Conservation (phyloP, 148 eudicot species). For the Euryodendron excelsum region DNA sequence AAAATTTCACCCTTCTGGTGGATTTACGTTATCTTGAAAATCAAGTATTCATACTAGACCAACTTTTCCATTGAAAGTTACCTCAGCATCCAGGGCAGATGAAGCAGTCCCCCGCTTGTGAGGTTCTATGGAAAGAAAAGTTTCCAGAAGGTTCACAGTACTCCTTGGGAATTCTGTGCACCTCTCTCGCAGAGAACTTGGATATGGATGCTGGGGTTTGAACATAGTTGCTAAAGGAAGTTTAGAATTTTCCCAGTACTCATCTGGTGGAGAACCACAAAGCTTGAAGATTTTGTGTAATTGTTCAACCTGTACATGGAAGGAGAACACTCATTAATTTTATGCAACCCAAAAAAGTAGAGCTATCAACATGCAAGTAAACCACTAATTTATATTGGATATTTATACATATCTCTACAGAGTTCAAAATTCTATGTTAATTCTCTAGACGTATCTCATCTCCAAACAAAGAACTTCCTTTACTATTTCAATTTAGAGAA, state of each 20-base stretch:
- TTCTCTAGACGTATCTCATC: neutral
- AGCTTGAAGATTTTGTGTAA: slow-evolving; percentile 87
- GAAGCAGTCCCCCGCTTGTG: slow-evolving; percentile 77
- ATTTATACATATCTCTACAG: neutral
- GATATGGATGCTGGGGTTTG: slow-evolving; percentile 81
- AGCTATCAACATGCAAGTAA: neutral
- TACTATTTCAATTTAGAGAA: neutral
- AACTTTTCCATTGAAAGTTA: slow-evolving; percentile 12
- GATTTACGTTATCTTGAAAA: neutral
- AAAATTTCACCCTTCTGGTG: neutral
- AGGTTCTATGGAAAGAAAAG: slow-evolving; percentile 72
- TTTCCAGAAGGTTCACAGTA: slow-evolving; percentile 56
- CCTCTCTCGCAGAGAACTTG: slow-evolving; percentile 62
- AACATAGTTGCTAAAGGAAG: slow-evolving; percentile 80
- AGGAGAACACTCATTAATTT: neutral
- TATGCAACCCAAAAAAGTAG: neutral
- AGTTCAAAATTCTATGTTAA: neutral
- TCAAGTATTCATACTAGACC: neutral
- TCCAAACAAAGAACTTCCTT: neutral
- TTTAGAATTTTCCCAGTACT: slow-evolving; percentile 63
- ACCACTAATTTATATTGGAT: neutral
- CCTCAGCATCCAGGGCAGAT: slow-evolving; percentile 62
- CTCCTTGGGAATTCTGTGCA: slow-evolving; percentile 58
- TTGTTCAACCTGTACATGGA: slow-evolving; percentile 71
- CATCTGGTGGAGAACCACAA: slow-evolving; percentile 88